Base-by-base conservation (phyloP, 1,284 basidiomycete species). In the Vanrija sp. region DNA sequence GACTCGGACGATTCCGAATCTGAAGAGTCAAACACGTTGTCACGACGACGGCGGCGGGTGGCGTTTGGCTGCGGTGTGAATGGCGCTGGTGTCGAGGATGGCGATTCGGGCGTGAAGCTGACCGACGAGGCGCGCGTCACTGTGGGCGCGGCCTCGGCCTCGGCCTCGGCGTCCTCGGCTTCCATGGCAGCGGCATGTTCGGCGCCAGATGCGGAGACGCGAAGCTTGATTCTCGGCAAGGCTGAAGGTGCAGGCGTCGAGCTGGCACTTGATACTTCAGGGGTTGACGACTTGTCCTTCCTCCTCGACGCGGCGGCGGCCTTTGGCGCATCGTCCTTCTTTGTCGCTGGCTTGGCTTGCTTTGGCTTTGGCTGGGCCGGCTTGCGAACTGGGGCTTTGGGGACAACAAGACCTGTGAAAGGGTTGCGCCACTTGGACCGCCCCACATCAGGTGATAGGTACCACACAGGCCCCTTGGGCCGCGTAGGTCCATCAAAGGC, bases 391-490 rank as follows among this genome's bases (percentile, higher is more conserved):
- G 66, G 64, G 2, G 61, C 49, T 51, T 69, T 71, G 18, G 72
- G 66, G 12, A 74, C 49, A 35, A 72, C 71, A 15, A 74, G 54
- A 4, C 71, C 72, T 3, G 59, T 53, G 41, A 74, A 74, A 4
- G 72, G 72, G 45, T 63, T 67, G 48, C 64, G 66, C 72, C 72
- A 74, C 35, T 65, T 68, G 12, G 45, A 51, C 41, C 65, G 64
- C 6, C 69, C 71, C 3, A 57, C 53, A 4, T 63, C 57, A 12
- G 54, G 51, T 14, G 60, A 60, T 7, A 73, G 58, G 49, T 59
- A 75, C 68, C 70, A 75, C 10, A 75, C 69, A 5, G 69, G 63
- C 1, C 73, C 73, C 49, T 71, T 70, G 18, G 73, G 73, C 42
- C 73, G 57, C n/a, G 58, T 47, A 0, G 51, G 35, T 16, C 58